Evolutionary conservation across 1,139 yeast species (phyloP).

Genomic region (Taiozyma sp.): DNA sequence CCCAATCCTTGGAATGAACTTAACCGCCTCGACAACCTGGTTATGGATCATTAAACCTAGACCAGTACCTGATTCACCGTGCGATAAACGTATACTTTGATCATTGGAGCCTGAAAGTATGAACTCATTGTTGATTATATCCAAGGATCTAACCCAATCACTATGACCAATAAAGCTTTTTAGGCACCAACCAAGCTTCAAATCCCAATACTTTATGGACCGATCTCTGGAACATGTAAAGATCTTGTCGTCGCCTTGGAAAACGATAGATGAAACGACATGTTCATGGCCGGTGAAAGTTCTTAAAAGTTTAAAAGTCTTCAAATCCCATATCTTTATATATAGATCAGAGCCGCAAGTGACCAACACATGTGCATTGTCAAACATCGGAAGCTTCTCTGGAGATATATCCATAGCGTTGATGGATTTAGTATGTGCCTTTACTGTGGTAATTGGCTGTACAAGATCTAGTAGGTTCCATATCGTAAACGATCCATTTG

Average conservation of each 20-base stretch:
- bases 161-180: conserved; percentile 73
- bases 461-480: conserved; percentile 68
- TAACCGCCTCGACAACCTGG: conserved; percentile 77
- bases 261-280: conserved; percentile 64
- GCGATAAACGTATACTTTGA: conserved; percentile 65
- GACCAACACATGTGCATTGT: conserved; percentile 33
- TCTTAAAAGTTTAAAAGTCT: conserved; percentile 50
- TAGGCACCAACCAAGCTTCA: conserved; percentile 61
- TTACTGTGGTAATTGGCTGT: conserved; percentile 65
- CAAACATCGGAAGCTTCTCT: conserved; percentile 25
- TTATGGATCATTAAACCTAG: conserved; percentile 64
- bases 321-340: conserved; percentile 63
- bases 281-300: conserved; percentile 90
- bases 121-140: conserved; percentile 48
- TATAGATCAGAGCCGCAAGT: conserved; percentile 74
- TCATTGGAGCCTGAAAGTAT: conserved; percentile 80
- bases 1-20: conserved; percentile 52
- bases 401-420: conserved; percentile 57
- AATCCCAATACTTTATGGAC: conserved; percentile 74
- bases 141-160: conserved; percentile 82
- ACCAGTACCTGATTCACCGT: conserved; percentile 64
- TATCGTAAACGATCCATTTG: conserved; percentile 67
- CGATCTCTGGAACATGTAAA: conserved; percentile 79
- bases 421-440: conserved; percentile 76
- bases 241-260: conserved; percentile 42